phyloP scores from a whole-genome alignment of 306 rosid species.

The Begonia fuchsioides region DNA sequence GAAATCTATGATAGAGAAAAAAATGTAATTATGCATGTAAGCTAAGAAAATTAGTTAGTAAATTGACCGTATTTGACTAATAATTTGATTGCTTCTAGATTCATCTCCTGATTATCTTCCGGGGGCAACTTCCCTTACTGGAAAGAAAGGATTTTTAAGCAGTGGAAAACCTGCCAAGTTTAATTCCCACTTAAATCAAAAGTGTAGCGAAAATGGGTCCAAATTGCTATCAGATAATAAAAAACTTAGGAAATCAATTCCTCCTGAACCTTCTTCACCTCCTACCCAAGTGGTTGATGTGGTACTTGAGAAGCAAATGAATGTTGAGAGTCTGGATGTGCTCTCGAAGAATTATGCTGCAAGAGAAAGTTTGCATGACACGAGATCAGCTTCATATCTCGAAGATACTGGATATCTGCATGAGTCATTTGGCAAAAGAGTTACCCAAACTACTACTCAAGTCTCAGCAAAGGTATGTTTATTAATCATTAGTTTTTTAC shows the following conservation, averaged over 20 bases:
- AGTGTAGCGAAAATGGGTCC: slow-evolving; percentile 17
- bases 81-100: slow-evolving; percentile 24
- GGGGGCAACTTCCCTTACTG: slow-evolving; percentile 26
- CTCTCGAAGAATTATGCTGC: slow-evolving; percentile 11
- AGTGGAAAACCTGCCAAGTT: slow-evolving; percentile 27
- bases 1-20: too few species aligned
- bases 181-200: slow-evolving; percentile 18
- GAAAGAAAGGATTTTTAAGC: slow-evolving; percentile 22
- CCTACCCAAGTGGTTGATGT: slow-evolving; percentile 21
- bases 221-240: neutral
- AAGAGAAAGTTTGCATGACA: slow-evolving; percentile 7
- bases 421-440: slow-evolving; percentile 23
- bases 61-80: neutral
- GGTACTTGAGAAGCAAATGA: slow-evolving; percentile 20
- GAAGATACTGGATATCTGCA: slow-evolving; percentile 17
- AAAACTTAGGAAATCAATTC: slow-evolving; percentile 7
- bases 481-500: neutral
- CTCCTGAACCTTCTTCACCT: slow-evolving; percentile 25
- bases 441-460: slow-evolving; percentile 5
- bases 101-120: slow-evolving; percentile 32
- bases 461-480: slow-evolving; percentile 37
- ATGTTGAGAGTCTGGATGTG: slow-evolving; percentile 14
- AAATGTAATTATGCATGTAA: too few species aligned
- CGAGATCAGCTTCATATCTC: slow-evolving; percentile 10
- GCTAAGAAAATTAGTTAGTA: too few species aligned